Conservation (phyloP, 305 asterid genomes). For the Fraxinus baroniana region DNA sequence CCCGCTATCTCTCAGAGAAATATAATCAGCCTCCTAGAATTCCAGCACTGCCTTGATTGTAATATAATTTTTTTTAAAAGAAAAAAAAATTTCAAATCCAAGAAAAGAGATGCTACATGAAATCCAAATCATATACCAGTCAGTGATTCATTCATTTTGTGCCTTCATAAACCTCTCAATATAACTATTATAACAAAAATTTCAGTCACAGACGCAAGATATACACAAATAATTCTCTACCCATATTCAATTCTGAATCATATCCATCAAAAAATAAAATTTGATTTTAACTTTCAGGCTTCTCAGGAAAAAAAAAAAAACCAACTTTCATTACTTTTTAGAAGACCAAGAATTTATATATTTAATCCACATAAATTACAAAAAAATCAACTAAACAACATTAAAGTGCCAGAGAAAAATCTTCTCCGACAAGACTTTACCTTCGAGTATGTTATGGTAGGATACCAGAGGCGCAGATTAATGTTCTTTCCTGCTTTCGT, state of each 20-base stretch:
- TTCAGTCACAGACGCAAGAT: not conserved
- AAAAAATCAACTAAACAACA: not conserved
- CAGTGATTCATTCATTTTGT: not conserved
- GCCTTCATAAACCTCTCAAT: not conserved
- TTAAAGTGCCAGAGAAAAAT: not conserved
- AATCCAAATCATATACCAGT: not conserved
- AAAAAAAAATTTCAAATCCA: not conserved
- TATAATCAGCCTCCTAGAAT: not conserved
- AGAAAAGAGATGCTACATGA: not conserved
- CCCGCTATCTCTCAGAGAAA: not conserved
- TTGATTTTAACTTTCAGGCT: not conserved
- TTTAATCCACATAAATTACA: not conserved
- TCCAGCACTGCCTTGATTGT: not conserved
- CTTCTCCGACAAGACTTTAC: not conserved
- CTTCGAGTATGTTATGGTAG: not conserved
- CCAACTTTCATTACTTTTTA: not conserved
- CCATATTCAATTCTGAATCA: not conserved
- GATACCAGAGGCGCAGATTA: not conserved
- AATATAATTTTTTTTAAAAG: not conserved
- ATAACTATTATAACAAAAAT: not conserved
- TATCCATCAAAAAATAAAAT: not conserved
- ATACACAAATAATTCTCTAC: not conserved
- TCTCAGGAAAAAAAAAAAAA: not conserved
- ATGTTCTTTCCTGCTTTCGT: not conserved
- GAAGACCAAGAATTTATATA: not conserved